A percentile compares a stretch with the other conserved stretches of the same genome.
Conservation (phyloP, 2,329 filamentous ascomycete genomes). For the Diaporthe ampelina region DNA sequence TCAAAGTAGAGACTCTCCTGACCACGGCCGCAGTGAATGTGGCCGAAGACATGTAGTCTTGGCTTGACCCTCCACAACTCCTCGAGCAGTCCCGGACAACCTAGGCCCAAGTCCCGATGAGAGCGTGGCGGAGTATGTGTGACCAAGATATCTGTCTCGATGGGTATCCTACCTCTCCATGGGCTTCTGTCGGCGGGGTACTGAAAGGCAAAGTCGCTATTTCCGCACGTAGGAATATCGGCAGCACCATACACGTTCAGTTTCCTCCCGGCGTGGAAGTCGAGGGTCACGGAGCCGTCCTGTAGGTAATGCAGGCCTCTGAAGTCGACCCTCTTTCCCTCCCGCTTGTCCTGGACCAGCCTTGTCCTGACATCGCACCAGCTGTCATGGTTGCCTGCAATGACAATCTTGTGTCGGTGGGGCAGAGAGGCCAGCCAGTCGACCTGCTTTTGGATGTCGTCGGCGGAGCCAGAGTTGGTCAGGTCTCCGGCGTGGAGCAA, state of each 20-base stretch:
- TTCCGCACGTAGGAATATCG: conserved; percentile 83
- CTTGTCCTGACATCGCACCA: conserved; percentile 81
- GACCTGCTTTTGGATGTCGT: conserved; percentile 84
- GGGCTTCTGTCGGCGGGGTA: conserved; percentile 76
- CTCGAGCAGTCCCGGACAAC: conserved; percentile 77
- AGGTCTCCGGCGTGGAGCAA: conserved; percentile 93
- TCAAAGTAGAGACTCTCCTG: conserved; percentile 81
- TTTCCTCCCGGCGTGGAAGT: conserved; percentile 70
- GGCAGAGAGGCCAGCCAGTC: conserved; percentile 84
- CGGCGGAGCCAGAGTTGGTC: conserved; percentile 77
- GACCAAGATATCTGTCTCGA: conserved; percentile 81
- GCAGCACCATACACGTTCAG: conserved; percentile 85
- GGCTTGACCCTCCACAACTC: conserved; percentile 84
- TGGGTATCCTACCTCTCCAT: conserved; percentile 80
- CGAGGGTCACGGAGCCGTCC: conserved; percentile 73
- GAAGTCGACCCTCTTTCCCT: conserved; percentile 71
- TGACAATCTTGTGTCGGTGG: conserved; percentile 83
- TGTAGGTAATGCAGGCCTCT: conserved; percentile 82
- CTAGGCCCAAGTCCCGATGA: conserved; percentile 78
- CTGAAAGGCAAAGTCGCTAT: conserved; percentile 81
- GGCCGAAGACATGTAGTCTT: conserved; percentile 85
- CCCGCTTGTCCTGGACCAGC: conserved; percentile 66
- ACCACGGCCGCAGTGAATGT: conserved; percentile 84
- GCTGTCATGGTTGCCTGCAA: conserved; percentile 91
- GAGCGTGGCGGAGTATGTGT: conserved; percentile 86